Evolutionary conservation across 2,329 filamentous ascomycete genomes (phyloP).

Genomic region (Exophiala bonariae): DNA sequence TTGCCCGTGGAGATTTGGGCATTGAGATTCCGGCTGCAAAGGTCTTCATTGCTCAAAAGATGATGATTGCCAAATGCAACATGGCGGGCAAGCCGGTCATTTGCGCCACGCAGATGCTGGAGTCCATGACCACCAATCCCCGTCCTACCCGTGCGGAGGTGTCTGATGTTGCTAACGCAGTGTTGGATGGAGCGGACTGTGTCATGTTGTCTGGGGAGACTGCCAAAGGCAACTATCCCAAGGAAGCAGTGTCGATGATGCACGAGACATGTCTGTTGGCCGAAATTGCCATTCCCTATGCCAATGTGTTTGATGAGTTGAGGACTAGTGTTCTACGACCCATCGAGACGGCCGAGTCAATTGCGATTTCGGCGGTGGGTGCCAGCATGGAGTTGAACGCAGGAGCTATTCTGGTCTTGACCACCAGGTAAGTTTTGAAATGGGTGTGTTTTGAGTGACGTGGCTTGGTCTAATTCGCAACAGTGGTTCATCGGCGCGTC

Average conservation of each 20-base stretch:
- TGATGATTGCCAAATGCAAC: constrained; percentile 99
- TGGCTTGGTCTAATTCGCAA: constrained; percentile 23
- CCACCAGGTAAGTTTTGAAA: constrained; percentile 67
- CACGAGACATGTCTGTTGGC: constrained; percentile 95
- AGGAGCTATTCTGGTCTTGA: constrained; percentile 92
- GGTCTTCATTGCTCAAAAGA: constrained; percentile 99
- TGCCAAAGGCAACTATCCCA: constrained; percentile 93
- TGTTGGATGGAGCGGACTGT: constrained; percentile 96
- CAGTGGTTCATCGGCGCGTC: constrained; percentile 86
- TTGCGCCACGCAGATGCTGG: constrained; percentile 98
- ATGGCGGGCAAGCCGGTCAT: constrained; percentile 98
- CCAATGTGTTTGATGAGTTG: constrained; percentile 95
- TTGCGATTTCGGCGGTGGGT: constrained; percentile 94
- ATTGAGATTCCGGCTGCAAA: constrained; percentile 98
- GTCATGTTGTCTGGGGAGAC: constrained; percentile 99
- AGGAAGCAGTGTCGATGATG: constrained; percentile 94
- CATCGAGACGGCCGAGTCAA: constrained; percentile 85
- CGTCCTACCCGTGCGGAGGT: constrained; percentile 97
- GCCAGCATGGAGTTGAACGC: constrained; percentile 95
- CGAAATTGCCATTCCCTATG: constrained; percentile 95
- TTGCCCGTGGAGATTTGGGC: constrained; percentile 95
- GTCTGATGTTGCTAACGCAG: constrained; percentile 96
- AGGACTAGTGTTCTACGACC: constrained; percentile 80
- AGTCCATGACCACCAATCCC: constrained; percentile 99
- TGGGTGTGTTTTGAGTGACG: not conserved